A percentile compares a stretch with the other conserved stretches of the same genome.
Evolutionary conservation across 1,284 basidiomycete species (phyloP).

Genomic region (Rhodotorula sp.): DNA sequence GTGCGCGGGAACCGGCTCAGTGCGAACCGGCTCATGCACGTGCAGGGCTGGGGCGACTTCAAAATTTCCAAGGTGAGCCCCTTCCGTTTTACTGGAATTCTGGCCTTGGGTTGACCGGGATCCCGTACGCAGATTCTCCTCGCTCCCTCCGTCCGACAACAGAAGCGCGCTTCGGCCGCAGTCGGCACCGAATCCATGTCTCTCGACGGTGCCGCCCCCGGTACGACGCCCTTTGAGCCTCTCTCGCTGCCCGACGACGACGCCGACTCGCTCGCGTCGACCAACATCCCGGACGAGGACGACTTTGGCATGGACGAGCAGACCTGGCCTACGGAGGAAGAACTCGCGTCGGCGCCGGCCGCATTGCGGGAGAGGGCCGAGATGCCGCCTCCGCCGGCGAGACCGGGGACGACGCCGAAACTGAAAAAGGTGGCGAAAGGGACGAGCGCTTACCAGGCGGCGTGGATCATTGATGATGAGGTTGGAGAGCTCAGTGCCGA

Average conservation of each 20-base stretch:
- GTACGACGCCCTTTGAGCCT: slow-evolving; percentile 56
- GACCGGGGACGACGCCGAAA: slow-evolving; percentile 66
- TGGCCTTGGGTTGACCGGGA: too few relatives aligned
- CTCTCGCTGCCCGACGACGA: slow-evolving; percentile 54
- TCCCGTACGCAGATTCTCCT: slow-evolving; percentile 34
- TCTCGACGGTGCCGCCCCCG: slow-evolving; percentile 41
- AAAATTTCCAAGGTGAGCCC: slow-evolving; percentile 67
- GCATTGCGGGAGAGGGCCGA: slow-evolving; percentile 46
- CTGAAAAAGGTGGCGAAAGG: slow-evolving; percentile 79
- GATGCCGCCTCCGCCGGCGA: slow-evolving; percentile 59
- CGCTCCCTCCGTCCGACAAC: slow-evolving; percentile 21
- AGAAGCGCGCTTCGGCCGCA: slow-evolving; percentile 12
- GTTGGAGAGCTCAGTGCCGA: neutral
- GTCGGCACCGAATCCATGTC: slow-evolving; percentile 25
- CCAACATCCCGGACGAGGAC: slow-evolving; percentile 64
- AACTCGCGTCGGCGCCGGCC: slow-evolving; percentile 63
- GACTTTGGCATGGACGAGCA: slow-evolving; percentile 91
- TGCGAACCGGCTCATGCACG: slow-evolving; percentile 80
- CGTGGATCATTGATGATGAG: slow-evolving; percentile 84
- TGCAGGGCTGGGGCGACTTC: slow-evolving; percentile 87
- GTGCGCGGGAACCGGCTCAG: slow-evolving; percentile 76
- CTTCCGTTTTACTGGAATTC: neutral
- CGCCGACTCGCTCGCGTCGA: slow-evolving; percentile 83
- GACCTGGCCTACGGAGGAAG: slow-evolving; percentile 98
- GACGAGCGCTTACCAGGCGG: slow-evolving; percentile 88